These are phyloP conservation scores for Plenodomus biglobosus DNA, from an alignment of 2,329 filamentous ascomycete species.

Conservation along the genomic window DNA sequence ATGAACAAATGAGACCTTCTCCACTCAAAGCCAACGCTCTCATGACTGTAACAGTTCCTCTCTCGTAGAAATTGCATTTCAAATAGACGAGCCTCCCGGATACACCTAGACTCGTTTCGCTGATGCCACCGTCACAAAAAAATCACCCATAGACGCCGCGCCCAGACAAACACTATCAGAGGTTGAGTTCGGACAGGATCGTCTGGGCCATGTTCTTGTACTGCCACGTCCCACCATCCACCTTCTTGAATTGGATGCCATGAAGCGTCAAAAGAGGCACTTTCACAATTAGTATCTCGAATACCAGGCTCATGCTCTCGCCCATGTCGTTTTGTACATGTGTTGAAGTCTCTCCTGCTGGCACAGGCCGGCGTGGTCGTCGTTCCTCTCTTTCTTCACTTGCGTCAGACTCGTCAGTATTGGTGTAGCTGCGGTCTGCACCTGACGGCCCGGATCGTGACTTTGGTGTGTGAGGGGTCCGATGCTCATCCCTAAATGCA, in stretches of 20 bases:
- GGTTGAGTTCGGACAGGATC: slow-evolving; percentile 75
- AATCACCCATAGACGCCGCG: slow-evolving; percentile 1
- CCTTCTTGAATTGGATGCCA: slow-evolving; percentile 97
- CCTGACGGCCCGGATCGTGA: slow-evolving; percentile 49
- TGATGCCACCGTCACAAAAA: slow-evolving; percentile 2
- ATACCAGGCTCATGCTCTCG: slow-evolving; percentile 79
- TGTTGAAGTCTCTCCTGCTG: slow-evolving; percentile 85
- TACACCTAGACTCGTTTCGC: slow-evolving; percentile 5
- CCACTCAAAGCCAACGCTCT: background rate
- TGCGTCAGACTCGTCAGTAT: slow-evolving; percentile 83
- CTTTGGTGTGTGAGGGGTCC: slow-evolving; percentile 53
- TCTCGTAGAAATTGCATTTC: slow-evolving; percentile 8
- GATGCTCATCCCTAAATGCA: slow-evolving; percentile 66
- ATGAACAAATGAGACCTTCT: slow-evolving; percentile 30
- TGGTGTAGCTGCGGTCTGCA: slow-evolving; percentile 74
- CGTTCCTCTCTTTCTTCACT: slow-evolving; percentile 59
- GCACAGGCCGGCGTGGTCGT: slow-evolving; percentile 36
- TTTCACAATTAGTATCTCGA: slow-evolving; percentile 97
- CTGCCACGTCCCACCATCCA: slow-evolving; percentile 94
- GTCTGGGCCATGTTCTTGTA: slow-evolving; percentile 98
- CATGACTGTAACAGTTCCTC: background rate
- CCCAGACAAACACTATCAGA: slow-evolving; percentile 4
- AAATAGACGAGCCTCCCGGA: slow-evolving; percentile 6
- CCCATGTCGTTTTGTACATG: slow-evolving; percentile 89
- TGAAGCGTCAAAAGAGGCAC: slow-evolving; percentile 90